Conservation (phyloP, 495 filamentous ascomycete species). For the Xylaria flabelliformis region DNA sequence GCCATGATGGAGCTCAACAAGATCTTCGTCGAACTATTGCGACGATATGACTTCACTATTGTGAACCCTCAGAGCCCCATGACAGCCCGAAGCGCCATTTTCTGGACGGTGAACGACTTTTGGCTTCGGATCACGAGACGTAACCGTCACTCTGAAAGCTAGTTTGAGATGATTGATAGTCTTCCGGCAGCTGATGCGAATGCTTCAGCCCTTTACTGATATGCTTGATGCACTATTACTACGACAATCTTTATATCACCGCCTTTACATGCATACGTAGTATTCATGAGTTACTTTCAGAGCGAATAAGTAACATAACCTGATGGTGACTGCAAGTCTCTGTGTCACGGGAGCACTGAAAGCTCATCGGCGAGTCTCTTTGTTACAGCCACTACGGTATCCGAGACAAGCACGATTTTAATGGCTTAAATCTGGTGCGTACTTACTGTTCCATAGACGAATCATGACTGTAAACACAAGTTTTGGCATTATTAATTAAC, state of each 20-base stretch:
- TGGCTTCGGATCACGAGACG: conserved; percentile 34
- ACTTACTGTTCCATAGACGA: not conserved
- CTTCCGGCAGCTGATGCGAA: not conserved
- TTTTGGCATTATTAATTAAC: not conserved
- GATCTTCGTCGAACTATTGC: conserved; percentile 57
- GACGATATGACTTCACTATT: conserved; percentile 55
- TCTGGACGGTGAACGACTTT: conserved; percentile 34
- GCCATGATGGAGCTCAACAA: conserved; percentile 58
- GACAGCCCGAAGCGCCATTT: conserved; percentile 28
- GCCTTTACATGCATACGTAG: not conserved
- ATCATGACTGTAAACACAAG: not conserved
- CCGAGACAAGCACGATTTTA: not conserved
- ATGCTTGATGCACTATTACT: not conserved
- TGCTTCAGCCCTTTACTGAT: not conserved
- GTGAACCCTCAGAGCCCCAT: conserved; percentile 50
- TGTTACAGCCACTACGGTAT: not conserved
- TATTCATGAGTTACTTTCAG: not conserved
- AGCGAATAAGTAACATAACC: not conserved
- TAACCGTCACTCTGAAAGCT: not conserved
- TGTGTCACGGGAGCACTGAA: not conserved
- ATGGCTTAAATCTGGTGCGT: not conserved
- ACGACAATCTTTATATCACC: not conserved
- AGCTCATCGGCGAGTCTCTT: not conserved
- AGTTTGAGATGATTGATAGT: not conserved
- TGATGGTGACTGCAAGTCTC: not conserved